These are phyloP conservation scores for Blastosporella zonata DNA, from an alignment of 1,284 basidiomycete genomes.

Conservation along the genomic window DNA sequence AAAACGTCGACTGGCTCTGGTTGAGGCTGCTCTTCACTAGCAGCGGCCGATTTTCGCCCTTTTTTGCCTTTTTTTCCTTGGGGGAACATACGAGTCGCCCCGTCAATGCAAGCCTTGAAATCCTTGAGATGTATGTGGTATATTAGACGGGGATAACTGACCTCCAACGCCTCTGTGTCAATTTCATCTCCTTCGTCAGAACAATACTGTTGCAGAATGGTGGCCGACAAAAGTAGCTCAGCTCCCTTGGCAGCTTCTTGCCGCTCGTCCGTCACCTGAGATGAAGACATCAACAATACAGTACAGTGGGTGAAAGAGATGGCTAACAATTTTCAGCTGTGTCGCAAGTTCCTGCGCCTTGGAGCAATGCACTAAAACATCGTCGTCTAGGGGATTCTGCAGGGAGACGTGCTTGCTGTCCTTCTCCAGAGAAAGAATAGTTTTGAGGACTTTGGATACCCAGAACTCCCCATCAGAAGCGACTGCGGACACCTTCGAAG, in stretches of 20 bases:
- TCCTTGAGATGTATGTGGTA: slow-evolving; percentile 6
- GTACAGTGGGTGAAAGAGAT: neutral
- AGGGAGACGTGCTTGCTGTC: slow-evolving; percentile 71
- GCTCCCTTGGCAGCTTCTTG: slow-evolving; percentile 61
- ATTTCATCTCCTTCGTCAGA: slow-evolving; percentile 47
- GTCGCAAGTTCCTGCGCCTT: slow-evolving; percentile 47
- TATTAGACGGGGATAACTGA: slow-evolving; percentile 28
- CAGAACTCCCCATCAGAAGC: slow-evolving; percentile 78
- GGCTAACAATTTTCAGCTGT: slow-evolving; percentile 48
- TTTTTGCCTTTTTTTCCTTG: slow-evolving; percentile 44
- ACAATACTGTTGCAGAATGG: slow-evolving; percentile 71
- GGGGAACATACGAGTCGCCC: slow-evolving; percentile 49
- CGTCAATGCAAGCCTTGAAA: slow-evolving; percentile 50
- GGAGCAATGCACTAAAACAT: slow-evolving; percentile 45
- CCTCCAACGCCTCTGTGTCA: slow-evolving; percentile 61
- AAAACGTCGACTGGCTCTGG: slow-evolving; percentile 77
- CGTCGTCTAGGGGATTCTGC: slow-evolving; percentile 56
- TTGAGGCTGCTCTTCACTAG: slow-evolving; percentile 28
- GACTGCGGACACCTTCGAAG: slow-evolving; percentile 54
- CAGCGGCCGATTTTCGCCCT: slow-evolving; percentile 34
- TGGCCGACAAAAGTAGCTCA: slow-evolving; percentile 68
- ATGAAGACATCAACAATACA: neutral
- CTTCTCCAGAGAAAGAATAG: slow-evolving; percentile 58
- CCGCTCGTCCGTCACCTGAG: slow-evolving; percentile 44
- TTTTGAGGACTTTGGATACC: slow-evolving; percentile 68